Base-by-base conservation (phyloP, 139 green algal genomes). In the Chlamydomonas eustigma region DNA sequence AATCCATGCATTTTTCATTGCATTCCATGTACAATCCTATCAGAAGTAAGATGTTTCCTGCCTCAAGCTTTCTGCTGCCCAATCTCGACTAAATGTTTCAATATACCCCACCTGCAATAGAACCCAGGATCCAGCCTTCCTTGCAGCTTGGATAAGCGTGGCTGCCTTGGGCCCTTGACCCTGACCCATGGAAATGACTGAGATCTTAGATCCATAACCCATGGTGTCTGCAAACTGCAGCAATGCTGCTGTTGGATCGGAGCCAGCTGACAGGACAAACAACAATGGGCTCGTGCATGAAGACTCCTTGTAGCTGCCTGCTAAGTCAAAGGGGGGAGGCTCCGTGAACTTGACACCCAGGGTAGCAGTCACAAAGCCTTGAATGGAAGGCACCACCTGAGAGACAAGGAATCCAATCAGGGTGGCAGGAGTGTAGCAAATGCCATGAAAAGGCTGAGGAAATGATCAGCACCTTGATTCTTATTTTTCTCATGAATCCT, bases 231-330 rank as follows among this genome's bases (percentile, higher is more conserved):
- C 50, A 39, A 77, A 77, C n/a, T 39, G 44, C n/a, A 77, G 3
- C 50, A 70, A 50, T 12, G 50, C 44, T 3, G 71, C 44, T 77
- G 84, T 92, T 5, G 89, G 89, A 77, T 93, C 89, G 25, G 86
- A 89, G 24, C 86, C 89, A 0, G 75, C 69, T 3, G 81, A 89
- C 35, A 94, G 84, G 37, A 94, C 86, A 68, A 93, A 93, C 51
- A 94, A 86, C 75, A 94, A 79, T 18, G 90, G 90, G 2, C 32
- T 75, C 39, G 69, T 84, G 76, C 64, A 52, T 38, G 44, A 74
- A 12, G 83, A 88, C 58, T 92, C 87, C 34, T 76, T 64, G 80
- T 84, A 92, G 77, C 69, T 84, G 64, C 75, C 75, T 50, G 78
- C 78, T 30, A 93, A 79, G 73, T 86, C 85, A 64, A 93, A 86